Conservation (phyloP, 2,329 filamentous ascomycete species). For the Amauroascus verrucosus region DNA sequence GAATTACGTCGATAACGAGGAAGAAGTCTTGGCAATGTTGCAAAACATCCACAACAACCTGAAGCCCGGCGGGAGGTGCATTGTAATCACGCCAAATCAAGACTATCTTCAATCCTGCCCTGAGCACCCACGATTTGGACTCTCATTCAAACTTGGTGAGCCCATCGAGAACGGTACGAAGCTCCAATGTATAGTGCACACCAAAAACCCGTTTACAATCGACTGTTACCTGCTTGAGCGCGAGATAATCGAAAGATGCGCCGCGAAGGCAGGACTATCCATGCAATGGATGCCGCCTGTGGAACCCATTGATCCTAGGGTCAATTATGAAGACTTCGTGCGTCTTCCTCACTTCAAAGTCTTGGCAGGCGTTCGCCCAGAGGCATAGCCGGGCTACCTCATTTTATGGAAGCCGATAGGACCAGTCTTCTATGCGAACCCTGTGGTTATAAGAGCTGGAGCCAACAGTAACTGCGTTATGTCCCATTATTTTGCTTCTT, state of each 20-base stretch:
- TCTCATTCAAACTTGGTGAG: constrained; percentile 4
- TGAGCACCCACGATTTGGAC: constrained; percentile 15
- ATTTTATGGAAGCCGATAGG: no score
- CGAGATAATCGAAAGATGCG: neutral
- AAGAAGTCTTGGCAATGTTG: constrained; percentile 28
- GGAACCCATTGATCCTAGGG: neutral
- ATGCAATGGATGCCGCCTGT: neutral
- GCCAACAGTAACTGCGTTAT: no score
- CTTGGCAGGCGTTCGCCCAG: neutral
- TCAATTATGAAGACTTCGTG: constrained; percentile 2
- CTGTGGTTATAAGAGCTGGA: no score
- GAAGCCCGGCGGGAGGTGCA: constrained; percentile 27
- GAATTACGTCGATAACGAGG: constrained; percentile 28
- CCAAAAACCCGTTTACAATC: constrained; percentile 1
- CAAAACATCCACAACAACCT: constrained; percentile 28
- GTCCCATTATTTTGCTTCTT: no score
- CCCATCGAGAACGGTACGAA: constrained; percentile 9
- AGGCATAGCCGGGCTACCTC: no score
- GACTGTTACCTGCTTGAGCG: neutral
- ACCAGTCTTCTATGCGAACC: no score
- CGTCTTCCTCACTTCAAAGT: neutral
- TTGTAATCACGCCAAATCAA: constrained; percentile 24
- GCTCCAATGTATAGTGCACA: constrained; percentile 13
- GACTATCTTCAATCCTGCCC: constrained; percentile 18
- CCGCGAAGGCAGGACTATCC: neutral